These are phyloP conservation scores for Phytophthora chlamydospora DNA, from an alignment of 352 stramenopile genomes.

Conservation along the genomic window DNA sequence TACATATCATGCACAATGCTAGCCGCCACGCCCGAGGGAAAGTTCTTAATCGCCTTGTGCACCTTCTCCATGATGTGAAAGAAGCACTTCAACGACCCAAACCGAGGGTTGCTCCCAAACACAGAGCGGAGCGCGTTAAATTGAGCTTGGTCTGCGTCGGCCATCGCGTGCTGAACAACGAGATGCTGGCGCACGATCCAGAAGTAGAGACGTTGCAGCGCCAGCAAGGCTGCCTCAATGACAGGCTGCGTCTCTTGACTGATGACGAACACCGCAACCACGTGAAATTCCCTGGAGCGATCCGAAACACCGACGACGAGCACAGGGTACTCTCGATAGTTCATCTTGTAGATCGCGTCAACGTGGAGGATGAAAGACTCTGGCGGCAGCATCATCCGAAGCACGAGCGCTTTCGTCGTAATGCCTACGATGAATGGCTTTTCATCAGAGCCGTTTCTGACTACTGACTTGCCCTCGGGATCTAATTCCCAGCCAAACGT, in stretches of 20 bases:
- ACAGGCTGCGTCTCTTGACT: constrained; percentile 6
- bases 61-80: constrained; percentile 27
- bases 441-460: constrained; percentile 13
- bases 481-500: constrained; percentile 4
- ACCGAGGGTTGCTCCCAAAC: not conserved
- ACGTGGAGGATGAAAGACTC: not conserved
- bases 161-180: constrained; percentile 13
- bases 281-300: constrained; percentile 1
- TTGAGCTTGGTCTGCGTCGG: constrained; percentile 22
- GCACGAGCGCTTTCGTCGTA: constrained; percentile 2
- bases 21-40: not conserved
- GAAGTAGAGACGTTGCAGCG: not conserved
- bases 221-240: not conserved
- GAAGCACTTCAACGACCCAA: constrained; percentile 24
- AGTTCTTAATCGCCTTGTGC: not conserved
- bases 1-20: constrained; percentile 28
- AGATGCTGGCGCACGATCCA: constrained; percentile 1
- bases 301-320: constrained; percentile 2
- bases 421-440: not conserved
- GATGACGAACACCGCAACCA: constrained; percentile 2
- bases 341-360: constrained; percentile 12
- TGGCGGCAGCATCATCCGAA: not conserved
- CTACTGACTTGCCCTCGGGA: not conserved
- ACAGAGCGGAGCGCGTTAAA: constrained; percentile 15
- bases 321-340: constrained; percentile 8